A percentile compares a stretch with the other conserved stretches of the same genome.
Conservation (phyloP, 2,329 filamentous ascomycete species). For the Myriosclerotinia duriaeana region DNA sequence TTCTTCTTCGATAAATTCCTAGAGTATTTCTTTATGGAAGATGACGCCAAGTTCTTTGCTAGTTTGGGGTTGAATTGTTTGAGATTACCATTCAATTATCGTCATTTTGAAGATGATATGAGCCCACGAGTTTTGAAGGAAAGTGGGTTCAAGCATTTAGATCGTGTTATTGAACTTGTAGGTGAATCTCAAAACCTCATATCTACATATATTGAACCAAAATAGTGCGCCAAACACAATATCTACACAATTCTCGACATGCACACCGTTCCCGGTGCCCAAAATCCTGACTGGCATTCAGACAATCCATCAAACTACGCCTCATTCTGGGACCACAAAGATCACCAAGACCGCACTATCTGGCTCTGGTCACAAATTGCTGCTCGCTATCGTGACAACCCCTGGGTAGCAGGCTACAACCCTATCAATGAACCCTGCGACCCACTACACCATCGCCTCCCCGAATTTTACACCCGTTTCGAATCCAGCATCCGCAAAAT, state of each 20-base stretch:
- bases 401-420: slow-evolving; percentile 41
- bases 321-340: slow-evolving; percentile 49
- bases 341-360: slow-evolving; percentile 48
- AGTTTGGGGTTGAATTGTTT: slow-evolving; percentile 57
- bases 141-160: slow-evolving; percentile 50
- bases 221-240: slow-evolving; percentile 43
- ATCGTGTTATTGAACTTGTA: slow-evolving; percentile 48
- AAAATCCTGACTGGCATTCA: slow-evolving; percentile 52
- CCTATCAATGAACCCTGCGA: slow-evolving; percentile 42
- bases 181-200: background rate
- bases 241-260: slow-evolving; percentile 50
- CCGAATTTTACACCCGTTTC: slow-evolving; percentile 45
- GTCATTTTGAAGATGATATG: slow-evolving; percentile 55
- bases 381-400: slow-evolving; percentile 46
- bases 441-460: slow-evolving; percentile 41
- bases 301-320: slow-evolving; percentile 44
- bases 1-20: slow-evolving; percentile 56
- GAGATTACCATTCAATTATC: slow-evolving; percentile 61
- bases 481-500: slow-evolving; percentile 45
- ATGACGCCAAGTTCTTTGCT: slow-evolving; percentile 58
- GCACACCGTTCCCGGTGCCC: slow-evolving; percentile 48
- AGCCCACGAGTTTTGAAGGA: slow-evolving; percentile 50
- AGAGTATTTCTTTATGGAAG: slow-evolving; percentile 56
- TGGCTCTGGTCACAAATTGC: slow-evolving; percentile 48
- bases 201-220: background rate